A percentile compares a stretch with the other conserved stretches of the same genome.
phyloP scores from a whole-genome alignment of 2,329 filamentous ascomycete species.

The Lomentospora prolificans region DNA sequence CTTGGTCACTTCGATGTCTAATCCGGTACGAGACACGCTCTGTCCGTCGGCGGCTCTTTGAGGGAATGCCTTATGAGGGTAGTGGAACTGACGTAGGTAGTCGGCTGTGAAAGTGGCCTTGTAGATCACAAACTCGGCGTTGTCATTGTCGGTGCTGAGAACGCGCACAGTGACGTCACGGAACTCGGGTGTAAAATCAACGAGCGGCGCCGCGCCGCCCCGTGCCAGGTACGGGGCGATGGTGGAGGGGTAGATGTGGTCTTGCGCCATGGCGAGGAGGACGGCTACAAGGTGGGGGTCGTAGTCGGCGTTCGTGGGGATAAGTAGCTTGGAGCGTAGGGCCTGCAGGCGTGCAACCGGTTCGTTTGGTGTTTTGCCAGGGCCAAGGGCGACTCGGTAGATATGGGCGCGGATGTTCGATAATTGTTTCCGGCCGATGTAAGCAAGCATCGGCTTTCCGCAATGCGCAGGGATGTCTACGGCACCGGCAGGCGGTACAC shows the following conservation, averaged over 20 bases:
- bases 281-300: constrained; percentile 43
- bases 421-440: constrained; percentile 38
- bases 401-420: constrained; percentile 34
- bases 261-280: constrained; percentile 48
- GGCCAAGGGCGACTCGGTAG: constrained; percentile 34
- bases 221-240: constrained; percentile 11
- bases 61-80: constrained; percentile 20
- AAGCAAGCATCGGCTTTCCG: constrained; percentile 26
- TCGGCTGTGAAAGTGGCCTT: constrained; percentile 35
- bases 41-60: constrained; percentile 12
- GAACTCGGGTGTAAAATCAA: constrained; percentile 22
- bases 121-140: constrained; percentile 43
- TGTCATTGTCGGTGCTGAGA: constrained; percentile 38
- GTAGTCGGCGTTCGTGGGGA: constrained; percentile 37
- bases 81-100: constrained; percentile 40
- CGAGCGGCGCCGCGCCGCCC: constrained; percentile 12
- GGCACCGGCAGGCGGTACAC: constrained; percentile 8
- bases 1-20: constrained; percentile 36
- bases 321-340: constrained; percentile 34
- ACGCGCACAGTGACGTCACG: constrained; percentile 39
- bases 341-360: constrained; percentile 38
- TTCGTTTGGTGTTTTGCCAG: constrained; percentile 29
- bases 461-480: neutral
- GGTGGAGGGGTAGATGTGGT: constrained; percentile 33
- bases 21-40: constrained; percentile 15